Evolutionary conservation across 2,329 filamentous ascomycete species (phyloP).

Genomic region (Nemania bipapillata): DNA sequence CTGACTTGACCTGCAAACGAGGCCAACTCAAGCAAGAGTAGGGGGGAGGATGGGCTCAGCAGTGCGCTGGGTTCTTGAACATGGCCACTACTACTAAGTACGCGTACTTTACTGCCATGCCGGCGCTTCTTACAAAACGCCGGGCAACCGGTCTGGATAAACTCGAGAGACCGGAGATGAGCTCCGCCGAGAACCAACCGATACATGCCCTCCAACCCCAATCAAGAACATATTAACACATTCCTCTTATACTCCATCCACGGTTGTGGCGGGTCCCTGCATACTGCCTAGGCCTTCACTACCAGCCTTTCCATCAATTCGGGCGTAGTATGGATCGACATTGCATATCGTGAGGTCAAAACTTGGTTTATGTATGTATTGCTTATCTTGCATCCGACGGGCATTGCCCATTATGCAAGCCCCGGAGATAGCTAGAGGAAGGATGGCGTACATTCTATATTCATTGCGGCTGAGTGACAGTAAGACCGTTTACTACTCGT

Average conservation of each 20-base stretch:
- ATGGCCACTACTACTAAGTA: conserved; percentile 31
- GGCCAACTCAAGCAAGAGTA: not conserved
- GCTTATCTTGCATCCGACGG: not conserved
- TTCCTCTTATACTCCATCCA: not conserved
- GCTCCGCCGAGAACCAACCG: conserved; percentile 43
- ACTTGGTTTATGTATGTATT: not conserved
- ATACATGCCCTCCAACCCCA: conserved; percentile 41
- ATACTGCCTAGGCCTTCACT: not conserved
- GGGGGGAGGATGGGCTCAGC: conserved; percentile 15
- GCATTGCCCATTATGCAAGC: not conserved
- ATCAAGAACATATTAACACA: conserved; percentile 41
- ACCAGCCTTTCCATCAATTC: not conserved
- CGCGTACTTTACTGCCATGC: conserved; percentile 24
- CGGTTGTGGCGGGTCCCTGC: conserved; percentile 38
- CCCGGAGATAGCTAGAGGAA: not conserved
- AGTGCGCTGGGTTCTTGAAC: conserved; percentile 13
- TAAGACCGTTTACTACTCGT: not conserved
- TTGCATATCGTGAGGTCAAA: not conserved
- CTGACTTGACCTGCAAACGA: conserved; percentile 6
- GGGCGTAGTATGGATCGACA: conserved; percentile 21
- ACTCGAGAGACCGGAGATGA: conserved; percentile 44
- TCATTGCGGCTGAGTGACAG: not conserved
- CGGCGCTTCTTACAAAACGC: conserved; percentile 7
- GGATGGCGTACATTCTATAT: too few relatives aligned
- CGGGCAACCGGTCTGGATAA: conserved; percentile 41